Evolutionary conservation across 2,329 filamentous ascomycete species (phyloP), one percentile per base, ranked within the genome.

Genomic region (Pyricularia grisea): DNA sequence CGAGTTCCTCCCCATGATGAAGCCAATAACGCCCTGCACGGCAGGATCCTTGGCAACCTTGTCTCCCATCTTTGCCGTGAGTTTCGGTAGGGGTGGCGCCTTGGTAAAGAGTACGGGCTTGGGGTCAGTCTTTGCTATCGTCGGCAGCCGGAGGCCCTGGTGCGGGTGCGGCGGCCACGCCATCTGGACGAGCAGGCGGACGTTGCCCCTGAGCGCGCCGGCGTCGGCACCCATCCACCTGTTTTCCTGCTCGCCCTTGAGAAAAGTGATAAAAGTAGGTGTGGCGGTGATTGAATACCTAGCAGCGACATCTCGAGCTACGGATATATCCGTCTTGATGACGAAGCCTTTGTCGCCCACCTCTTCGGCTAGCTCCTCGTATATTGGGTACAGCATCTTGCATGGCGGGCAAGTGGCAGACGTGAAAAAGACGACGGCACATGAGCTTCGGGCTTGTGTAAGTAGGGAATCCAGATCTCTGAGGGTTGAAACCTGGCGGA

Each of bases 391-490:
- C 2, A 94, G 85, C 20, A 88, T 80, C 77, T 91, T 94, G 84
- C 94, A 97, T 0, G 94, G 93, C 0, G 88, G 86, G 75, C 94
- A 97, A 2, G 90, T 95, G 2, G 91, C 87, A 3, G 92, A 97
- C 0, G 94, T 97, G 80, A 98, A 98, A 82, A 97, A 97, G 69
- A 97, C 85, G 55, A 94, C 87, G 0, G 92, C 92, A 70, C 90
- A 93, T 0, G 90, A 89, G 5, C 85, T 82, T 31, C 83, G 83
- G 0, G 91, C 90, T 1, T 81, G 80, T 0, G 80, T 77, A 6
- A 95, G 81, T 1, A 90, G 79, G 23, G 80, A 80, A 55, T 92
- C 84, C 0, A 95, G 79, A 31, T 90, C 85, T 5, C 79, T 78
- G 4, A 90, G 78, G 27, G 81, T 87, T 30, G 83, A 86, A 9